Evolutionary conservation across 768 basidiomycete genomes (phyloP).

Genomic region (Boletus rubescentipes): DNA sequence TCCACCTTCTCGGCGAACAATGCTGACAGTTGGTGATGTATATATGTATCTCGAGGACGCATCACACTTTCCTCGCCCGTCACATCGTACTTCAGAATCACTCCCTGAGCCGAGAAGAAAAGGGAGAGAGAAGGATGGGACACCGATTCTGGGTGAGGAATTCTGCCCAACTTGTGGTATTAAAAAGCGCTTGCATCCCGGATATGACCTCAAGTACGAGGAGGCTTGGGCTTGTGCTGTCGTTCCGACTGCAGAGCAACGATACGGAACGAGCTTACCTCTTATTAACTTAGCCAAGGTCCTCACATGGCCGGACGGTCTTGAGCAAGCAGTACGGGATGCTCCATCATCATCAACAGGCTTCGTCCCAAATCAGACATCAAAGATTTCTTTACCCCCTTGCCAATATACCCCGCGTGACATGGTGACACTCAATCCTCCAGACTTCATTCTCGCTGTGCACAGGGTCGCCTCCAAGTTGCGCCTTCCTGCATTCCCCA

Average conservation of each 20-base stretch:
- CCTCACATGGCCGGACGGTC: slow-evolving; percentile 15
- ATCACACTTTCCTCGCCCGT: slow-evolving; percentile 37
- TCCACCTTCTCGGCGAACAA: slow-evolving; percentile 19
- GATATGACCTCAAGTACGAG: slow-evolving; percentile 24
- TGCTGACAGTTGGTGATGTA: slow-evolving; percentile 41
- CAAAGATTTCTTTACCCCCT: slow-evolving; percentile 5
- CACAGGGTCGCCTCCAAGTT: slow-evolving; percentile 22
- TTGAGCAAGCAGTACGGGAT: slow-evolving; percentile 16
- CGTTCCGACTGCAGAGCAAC: slow-evolving; percentile 23
- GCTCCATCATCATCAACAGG: slow-evolving; percentile 3
- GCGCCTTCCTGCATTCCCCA: slow-evolving; percentile 22
- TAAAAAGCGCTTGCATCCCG: slow-evolving; percentile 28
- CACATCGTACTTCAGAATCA: slow-evolving; percentile 8
- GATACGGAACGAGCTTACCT: slow-evolving; percentile 19
- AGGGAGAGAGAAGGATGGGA: slow-evolving; percentile 23
- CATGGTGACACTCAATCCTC: slow-evolving; percentile 20
- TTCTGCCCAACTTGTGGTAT: slow-evolving; percentile 29
- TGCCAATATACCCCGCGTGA: slow-evolving; percentile 25
- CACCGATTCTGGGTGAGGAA: slow-evolving; percentile 23
- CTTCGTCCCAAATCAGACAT: background rate
- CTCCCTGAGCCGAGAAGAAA: slow-evolving; percentile 24
- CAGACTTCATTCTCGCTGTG: slow-evolving; percentile 31
- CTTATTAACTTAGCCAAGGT: slow-evolving; percentile 17
- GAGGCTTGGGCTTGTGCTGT: slow-evolving; percentile 25
- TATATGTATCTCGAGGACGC: slow-evolving; percentile 45